Evolutionary conservation across 371 early-diverging fungal species (phyloP).

Genomic region (Synchytrium microbalum): DNA sequence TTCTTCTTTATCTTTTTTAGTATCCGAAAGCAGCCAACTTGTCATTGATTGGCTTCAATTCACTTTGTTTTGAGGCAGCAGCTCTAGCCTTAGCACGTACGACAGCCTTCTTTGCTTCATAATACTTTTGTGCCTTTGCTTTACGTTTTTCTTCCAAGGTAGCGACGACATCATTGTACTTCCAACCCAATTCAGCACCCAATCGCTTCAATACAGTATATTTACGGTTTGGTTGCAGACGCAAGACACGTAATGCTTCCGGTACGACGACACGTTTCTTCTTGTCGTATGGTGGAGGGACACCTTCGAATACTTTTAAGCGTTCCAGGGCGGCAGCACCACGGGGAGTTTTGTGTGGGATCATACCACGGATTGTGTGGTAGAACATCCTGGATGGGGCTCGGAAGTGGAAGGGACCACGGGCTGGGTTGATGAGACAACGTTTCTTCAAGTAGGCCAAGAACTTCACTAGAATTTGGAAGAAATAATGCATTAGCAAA

Average conservation of each 20-base stretch:
- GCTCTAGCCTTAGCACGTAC: conserved; percentile 41
- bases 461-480: conserved; percentile 80
- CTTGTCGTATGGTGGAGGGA: conserved; percentile 96
- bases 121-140: conserved; percentile 85
- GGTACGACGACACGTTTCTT: conserved; percentile 96
- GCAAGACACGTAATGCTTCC: conserved; percentile 92
- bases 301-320: conserved; percentile 98
- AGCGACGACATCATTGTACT: conserved; percentile 93
- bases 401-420: conserved; percentile 99
- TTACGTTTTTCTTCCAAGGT: conserved; percentile 96
- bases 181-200: conserved; percentile 98
- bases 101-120: conserved; percentile 83
- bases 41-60: conserved; percentile 25
- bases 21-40: conserved; percentile 34
- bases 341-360: conserved; percentile 98
- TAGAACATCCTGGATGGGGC: conserved; percentile 98
- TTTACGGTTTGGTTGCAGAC: conserved; percentile 95
- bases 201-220: conserved; percentile 92
- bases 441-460: conserved; percentile 98
- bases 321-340: conserved; percentile 96
- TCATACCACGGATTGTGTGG: conserved; percentile 97
- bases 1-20: conserved; percentile 21
- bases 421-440: conserved; percentile 95
- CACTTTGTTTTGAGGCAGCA: conserved; percentile 51
- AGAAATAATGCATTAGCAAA: too few relatives aligned